Conservation (phyloP, 768 basidiomycete genomes). For the Suillus cothurnatus region DNA sequence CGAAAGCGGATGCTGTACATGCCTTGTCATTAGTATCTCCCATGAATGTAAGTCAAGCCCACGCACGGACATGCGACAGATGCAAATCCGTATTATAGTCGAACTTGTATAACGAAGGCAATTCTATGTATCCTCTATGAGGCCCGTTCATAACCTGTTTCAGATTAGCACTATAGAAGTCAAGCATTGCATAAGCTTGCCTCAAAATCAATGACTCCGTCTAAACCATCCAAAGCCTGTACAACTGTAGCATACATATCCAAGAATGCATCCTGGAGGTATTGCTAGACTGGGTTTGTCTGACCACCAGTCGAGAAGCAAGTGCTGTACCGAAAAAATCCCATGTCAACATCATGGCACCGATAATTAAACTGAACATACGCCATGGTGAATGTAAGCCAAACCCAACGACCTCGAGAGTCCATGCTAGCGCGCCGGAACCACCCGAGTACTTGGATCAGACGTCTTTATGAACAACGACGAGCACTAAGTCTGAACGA, state of each 20-base stretch:
- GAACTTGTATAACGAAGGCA: conserved; percentile 80
- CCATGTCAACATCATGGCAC: conserved; percentile 4
- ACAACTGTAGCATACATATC: conserved; percentile 74
- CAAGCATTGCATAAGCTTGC: conserved; percentile 39
- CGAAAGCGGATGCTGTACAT: conserved; percentile 69
- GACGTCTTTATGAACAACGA: conserved; percentile 91
- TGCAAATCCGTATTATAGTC: conserved; percentile 97
- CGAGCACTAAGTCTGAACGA: conserved; percentile 72
- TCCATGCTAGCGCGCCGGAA: conserved; percentile 97
- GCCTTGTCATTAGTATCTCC: neutral
- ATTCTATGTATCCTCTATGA: conserved; percentile 87
- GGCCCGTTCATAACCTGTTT: conserved; percentile 91
- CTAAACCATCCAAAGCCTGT: conserved; percentile 67
- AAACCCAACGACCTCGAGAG: conserved; percentile 83
- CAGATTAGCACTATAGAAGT: conserved; percentile 3
- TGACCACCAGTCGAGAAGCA: conserved; percentile 81
- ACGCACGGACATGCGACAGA: conserved; percentile 74
- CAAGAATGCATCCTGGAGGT: conserved; percentile 81
- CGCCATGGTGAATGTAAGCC: conserved; percentile 85
- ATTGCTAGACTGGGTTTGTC: conserved; percentile 71
- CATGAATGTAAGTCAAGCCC: neutral
- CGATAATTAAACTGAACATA: conserved; percentile 38
- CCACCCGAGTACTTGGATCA: conserved; percentile 96
- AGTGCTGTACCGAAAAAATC: conserved; percentile 51
- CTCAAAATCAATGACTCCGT: conserved; percentile 88